These are phyloP conservation scores for Cyclocybe aegerita DNA, from an alignment of 768 basidiomycete species.

Conservation along the genomic window DNA sequence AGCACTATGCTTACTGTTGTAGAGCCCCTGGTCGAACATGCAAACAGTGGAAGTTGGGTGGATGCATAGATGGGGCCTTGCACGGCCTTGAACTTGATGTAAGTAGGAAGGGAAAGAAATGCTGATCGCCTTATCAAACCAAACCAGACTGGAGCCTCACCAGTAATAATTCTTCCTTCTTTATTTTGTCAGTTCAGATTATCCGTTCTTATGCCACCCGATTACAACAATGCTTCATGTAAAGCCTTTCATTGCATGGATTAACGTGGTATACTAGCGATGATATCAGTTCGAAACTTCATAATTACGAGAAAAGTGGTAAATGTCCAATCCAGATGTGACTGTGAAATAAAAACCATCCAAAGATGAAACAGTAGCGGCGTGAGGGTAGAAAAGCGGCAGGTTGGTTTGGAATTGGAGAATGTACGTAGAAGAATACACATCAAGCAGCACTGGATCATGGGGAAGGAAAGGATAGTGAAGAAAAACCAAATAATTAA, in stretches of 20 bases:
- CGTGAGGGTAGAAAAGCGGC: constrained; percentile 4
- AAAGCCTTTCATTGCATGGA: constrained; percentile 16
- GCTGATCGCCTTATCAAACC: too few relatives aligned
- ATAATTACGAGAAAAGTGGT: constrained; percentile 14
- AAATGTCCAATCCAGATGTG: constrained; percentile 31
- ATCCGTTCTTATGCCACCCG: too few relatives aligned
- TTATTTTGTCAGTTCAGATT: too few relatives aligned
- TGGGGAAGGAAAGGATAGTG: constrained; percentile 11
- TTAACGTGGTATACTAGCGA: constrained; percentile 15
- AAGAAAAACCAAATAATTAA: constrained; percentile 14
- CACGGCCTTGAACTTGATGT: too few relatives aligned
- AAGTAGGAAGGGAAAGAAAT: too few relatives aligned
- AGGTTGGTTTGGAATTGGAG: constrained; percentile 1
- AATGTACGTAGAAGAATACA: constrained; percentile 12
- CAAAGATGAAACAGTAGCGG: constrained; percentile 9
- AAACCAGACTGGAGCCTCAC: too few relatives aligned
- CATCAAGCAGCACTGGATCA: constrained; percentile 16
- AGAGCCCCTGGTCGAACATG: too few relatives aligned
- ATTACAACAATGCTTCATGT: background rate
- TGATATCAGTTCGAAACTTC: constrained; percentile 3
- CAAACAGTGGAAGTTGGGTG: too few relatives aligned
- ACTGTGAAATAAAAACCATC: constrained; percentile 21
- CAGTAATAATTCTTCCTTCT: too few relatives aligned
- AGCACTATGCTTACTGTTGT: too few relatives aligned
- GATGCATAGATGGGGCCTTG: too few relatives aligned